phyloP scores from a whole-genome alignment of 169 alveolate species.

The Eimeria acervulina region DNA sequence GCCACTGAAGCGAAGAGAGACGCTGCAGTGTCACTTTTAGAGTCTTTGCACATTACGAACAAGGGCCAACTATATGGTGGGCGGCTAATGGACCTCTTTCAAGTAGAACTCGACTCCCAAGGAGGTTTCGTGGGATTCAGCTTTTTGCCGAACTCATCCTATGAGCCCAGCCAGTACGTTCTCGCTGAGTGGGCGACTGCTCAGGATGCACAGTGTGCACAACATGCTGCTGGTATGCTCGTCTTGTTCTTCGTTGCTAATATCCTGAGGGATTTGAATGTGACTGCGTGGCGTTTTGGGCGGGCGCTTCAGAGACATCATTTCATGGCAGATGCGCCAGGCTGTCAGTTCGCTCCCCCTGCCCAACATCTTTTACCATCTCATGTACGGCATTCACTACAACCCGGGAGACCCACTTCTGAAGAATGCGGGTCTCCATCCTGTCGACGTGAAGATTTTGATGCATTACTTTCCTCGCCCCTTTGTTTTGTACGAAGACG shows the following conservation, averaged over 20 bases:
- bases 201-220: neutral
- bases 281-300: neutral
- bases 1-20: constrained; percentile 42
- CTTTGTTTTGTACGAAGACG: constrained; percentile 35
- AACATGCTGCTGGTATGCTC: neutral
- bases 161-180: constrained; percentile 66
- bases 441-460: constrained; percentile 75
- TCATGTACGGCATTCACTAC: constrained; percentile 77
- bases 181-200: neutral
- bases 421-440: constrained; percentile 40
- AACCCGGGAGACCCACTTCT: constrained; percentile 24
- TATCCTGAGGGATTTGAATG: neutral
- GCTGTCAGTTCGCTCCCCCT: constrained; percentile 58
- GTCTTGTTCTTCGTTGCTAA: neutral
- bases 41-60: constrained; percentile 38
- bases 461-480: constrained; percentile 67
- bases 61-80: constrained; percentile 50
- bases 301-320: constrained; percentile 34
- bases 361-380: constrained; percentile 74
- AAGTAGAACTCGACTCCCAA: constrained; percentile 58
- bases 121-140: constrained; percentile 57
- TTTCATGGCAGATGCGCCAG: constrained; percentile 70
- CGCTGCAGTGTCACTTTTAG: constrained; percentile 62
- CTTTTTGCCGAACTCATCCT: constrained; percentile 51
- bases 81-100: constrained; percentile 57